Conservation (phyloP, 1,284 basidiomycete species). For the Coniferiporia sulphurascens region DNA sequence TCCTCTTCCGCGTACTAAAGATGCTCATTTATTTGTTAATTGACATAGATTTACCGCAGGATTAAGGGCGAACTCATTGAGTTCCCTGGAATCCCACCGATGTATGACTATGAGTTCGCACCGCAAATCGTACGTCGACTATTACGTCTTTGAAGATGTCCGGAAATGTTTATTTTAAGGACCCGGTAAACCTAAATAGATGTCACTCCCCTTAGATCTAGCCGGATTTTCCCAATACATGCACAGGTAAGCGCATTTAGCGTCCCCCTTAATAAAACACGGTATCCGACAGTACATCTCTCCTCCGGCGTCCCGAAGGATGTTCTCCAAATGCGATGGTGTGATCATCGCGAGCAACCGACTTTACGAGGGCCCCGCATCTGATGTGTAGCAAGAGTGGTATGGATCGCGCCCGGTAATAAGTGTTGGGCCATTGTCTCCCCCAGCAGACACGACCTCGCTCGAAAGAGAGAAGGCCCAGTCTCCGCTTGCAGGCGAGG, state of each 20-base stretch:
- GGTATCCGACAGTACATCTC: neutral
- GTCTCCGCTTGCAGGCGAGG: neutral
- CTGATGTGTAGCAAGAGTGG: constrained; percentile 8
- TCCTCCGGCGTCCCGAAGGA: neutral
- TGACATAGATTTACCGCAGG: neutral
- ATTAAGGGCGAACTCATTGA: neutral
- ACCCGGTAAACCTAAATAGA: neutral
- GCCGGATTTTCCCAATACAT: neutral
- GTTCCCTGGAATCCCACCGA: constrained; percentile 7
- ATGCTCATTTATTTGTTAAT: neutral
- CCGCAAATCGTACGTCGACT: constrained; percentile 10
- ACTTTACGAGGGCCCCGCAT: constrained; percentile 2
- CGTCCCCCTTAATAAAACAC: neutral
- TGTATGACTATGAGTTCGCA: constrained; percentile 14
- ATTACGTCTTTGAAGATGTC: neutral
- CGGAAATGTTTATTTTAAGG: too few relatives aligned
- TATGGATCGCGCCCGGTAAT: neutral
- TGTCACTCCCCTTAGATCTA: neutral
- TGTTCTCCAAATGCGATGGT: constrained; percentile 14
- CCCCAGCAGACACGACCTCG: neutral
- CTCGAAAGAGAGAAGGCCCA: neutral
- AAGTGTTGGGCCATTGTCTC: constrained; percentile 1
- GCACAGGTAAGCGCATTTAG: constrained; percentile 1
- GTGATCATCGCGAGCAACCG: neutral
- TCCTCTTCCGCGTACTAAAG: too few relatives aligned